phyloP scores from a whole-genome alignment of 176 grass and related monocot species.

The Eragrostis curvula region DNA sequence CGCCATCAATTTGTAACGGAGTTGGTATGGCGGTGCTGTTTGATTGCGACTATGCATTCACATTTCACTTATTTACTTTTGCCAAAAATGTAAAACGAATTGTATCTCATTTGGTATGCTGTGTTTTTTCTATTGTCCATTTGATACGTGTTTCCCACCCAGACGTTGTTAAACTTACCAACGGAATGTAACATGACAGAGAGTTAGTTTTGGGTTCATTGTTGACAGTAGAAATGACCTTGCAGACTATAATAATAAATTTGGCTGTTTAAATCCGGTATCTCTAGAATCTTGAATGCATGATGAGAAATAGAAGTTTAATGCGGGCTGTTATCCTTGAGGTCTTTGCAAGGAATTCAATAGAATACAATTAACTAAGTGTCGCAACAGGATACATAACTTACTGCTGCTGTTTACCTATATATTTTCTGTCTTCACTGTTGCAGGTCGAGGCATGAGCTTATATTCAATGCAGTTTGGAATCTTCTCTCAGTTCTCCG shows the following conservation, averaged over 20 bases:
- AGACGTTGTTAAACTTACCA: background rate
- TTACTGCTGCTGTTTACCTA: slow-evolving; percentile 9
- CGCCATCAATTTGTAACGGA: background rate
- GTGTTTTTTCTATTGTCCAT: background rate
- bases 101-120: background rate
- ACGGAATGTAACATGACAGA: background rate
- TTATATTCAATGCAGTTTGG: slow-evolving; percentile 73
- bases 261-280: background rate
- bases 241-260: background rate
- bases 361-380: background rate
- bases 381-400: background rate
- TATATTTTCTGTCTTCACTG: background rate
- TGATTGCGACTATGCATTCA: background rate
- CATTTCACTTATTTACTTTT: background rate
- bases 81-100: background rate
- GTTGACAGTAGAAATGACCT: background rate
- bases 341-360: background rate
- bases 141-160: background rate
- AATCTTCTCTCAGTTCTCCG: slow-evolving; percentile 88
- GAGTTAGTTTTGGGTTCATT: background rate
- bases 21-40: background rate
- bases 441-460: slow-evolving; percentile 61
- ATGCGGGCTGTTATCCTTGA: background rate
- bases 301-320: background rate
- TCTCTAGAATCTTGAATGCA: background rate